Evolutionary conservation across 345 rosid species (phyloP).

Genomic region (Populus deltoides): DNA sequence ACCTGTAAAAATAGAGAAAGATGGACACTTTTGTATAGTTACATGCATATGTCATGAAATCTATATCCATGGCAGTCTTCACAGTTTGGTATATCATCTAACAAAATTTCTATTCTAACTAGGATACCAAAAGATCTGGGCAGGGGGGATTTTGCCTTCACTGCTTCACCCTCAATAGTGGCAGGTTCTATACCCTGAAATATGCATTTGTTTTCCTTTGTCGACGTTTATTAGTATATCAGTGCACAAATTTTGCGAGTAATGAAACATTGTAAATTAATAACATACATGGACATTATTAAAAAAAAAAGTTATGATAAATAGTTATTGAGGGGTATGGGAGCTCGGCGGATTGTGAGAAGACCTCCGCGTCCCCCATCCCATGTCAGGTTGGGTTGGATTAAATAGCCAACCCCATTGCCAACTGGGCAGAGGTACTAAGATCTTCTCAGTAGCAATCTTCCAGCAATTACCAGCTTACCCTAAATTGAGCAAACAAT

Average conservation of each 20-base stretch:
- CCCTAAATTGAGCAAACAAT: background rate
- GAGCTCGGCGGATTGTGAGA: background rate
- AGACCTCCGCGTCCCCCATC: background rate
- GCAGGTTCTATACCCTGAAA: background rate
- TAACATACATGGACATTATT: background rate
- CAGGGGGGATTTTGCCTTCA: background rate
- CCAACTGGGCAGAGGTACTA: background rate
- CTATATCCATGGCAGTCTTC: background rate
- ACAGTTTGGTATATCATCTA: background rate
- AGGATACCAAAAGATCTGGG: background rate
- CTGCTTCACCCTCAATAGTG: background rate
- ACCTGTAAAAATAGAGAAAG: background rate
- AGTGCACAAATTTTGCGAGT: background rate
- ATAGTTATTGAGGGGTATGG: background rate
- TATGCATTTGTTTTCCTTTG: background rate
- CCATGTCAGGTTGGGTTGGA: background rate
- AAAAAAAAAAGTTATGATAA: background rate
- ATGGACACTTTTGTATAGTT: background rate
- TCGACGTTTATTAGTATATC: background rate
- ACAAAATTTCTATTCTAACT: background rate
- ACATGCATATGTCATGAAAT: background rate
- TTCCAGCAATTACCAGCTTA: background rate
- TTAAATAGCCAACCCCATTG: background rate
- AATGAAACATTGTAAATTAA: background rate
- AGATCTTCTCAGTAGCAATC: background rate